Conservation (phyloP, 1,139 yeast species). For the Kodamaea anthophila region DNA sequence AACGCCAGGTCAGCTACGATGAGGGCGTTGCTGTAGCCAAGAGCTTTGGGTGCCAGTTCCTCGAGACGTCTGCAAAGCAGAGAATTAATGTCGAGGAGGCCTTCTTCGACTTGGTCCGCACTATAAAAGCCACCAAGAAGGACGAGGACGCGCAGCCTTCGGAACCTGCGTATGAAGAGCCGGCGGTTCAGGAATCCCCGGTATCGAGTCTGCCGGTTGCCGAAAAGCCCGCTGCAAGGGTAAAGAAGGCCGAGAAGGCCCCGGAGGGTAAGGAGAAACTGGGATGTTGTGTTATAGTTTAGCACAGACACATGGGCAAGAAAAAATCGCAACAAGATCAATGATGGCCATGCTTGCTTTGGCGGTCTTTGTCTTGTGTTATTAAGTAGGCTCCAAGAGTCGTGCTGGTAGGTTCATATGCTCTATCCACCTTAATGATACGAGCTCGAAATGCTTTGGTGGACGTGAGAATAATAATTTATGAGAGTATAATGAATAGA, state of each 20-base stretch:
- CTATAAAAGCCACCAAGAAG: slow-evolving; percentile 32
- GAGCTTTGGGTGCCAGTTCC: slow-evolving; percentile 69
- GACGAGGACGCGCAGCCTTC: slow-evolving; percentile 6
- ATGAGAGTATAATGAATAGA: too few relatives aligned
- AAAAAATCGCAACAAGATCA: too few relatives aligned
- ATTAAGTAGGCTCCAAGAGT: too few relatives aligned
- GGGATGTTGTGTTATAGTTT: slow-evolving; percentile 44
- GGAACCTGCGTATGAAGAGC: neutral
- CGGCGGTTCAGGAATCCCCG: slow-evolving; percentile 3
- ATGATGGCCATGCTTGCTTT: too few relatives aligned
- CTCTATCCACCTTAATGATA: too few relatives aligned
- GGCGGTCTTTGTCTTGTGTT: too few relatives aligned
- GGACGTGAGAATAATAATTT: too few relatives aligned
- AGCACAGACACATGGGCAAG: too few relatives aligned
- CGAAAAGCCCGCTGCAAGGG: slow-evolving; percentile 4
- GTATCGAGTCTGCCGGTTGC: slow-evolving; percentile 2
- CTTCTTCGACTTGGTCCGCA: slow-evolving; percentile 68
- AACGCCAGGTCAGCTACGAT: slow-evolving; percentile 74
- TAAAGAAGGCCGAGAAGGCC: slow-evolving; percentile 9
- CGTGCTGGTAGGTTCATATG: too few relatives aligned
- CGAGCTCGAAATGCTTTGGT: too few relatives aligned
- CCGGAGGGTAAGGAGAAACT: slow-evolving; percentile 30
- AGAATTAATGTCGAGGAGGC: slow-evolving; percentile 92
- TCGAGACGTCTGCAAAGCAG: slow-evolving; percentile 92
- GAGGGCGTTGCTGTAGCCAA: slow-evolving; percentile 78